A percentile compares a stretch with the other conserved stretches of the same genome.
These are phyloP conservation scores for Volutella citrinella DNA, from an alignment of 2,329 filamentous ascomycete species.

Conservation along the genomic window DNA sequence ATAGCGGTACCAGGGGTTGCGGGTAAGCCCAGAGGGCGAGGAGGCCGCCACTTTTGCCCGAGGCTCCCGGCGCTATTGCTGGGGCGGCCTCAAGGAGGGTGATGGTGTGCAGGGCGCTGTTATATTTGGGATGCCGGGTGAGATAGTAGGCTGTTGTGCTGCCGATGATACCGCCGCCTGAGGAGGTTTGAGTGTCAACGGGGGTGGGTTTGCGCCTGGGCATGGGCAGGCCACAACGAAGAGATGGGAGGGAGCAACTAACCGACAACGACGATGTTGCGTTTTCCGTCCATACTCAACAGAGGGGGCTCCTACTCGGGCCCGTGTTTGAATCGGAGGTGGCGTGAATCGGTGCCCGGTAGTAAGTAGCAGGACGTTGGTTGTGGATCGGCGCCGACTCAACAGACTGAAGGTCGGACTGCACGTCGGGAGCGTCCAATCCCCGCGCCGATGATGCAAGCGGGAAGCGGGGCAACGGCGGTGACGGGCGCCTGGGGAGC, in stretches of 20 bases:
- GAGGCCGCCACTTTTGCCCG: slow-evolving; percentile 90
- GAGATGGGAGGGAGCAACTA: slow-evolving; percentile 17
- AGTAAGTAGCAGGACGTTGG: no score
- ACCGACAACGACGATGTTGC: slow-evolving; percentile 52
- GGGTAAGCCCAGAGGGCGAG: slow-evolving; percentile 93
- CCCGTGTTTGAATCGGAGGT: neutral
- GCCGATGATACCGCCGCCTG: slow-evolving; percentile 91
- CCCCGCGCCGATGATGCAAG: no score
- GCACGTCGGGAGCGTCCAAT: neutral
- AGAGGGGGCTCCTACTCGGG: no score
- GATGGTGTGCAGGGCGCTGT: slow-evolving; percentile 71
- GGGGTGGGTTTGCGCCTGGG: slow-evolving; percentile 4
- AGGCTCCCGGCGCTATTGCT: slow-evolving; percentile 83
- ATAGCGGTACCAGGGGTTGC: slow-evolving; percentile 75
- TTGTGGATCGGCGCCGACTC: no score
- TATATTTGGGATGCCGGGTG: slow-evolving; percentile 78
- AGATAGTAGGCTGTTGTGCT: slow-evolving; percentile 89
- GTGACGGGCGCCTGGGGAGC: no score
- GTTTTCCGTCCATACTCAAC: slow-evolving; percentile 32
- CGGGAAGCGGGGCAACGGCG: no score
- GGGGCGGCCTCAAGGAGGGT: slow-evolving; percentile 83
- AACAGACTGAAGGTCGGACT: slow-evolving; percentile 2
- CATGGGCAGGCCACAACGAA: no score
- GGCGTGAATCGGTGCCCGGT: no score
- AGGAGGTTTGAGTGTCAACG: slow-evolving; percentile 3